Evolutionary conservation across 306 rosid species (phyloP).

Genomic region (Pueraria montana): DNA sequence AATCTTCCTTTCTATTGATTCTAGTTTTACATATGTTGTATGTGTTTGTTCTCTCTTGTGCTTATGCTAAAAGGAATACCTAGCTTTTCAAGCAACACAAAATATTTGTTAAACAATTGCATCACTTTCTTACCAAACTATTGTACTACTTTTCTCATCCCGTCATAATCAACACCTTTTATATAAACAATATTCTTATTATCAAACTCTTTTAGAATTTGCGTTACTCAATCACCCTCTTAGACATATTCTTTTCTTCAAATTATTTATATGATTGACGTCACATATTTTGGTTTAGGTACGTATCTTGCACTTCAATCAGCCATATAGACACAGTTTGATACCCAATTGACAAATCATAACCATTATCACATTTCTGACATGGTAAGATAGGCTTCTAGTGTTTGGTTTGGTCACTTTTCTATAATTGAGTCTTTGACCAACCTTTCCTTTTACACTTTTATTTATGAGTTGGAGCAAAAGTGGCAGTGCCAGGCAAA

Average conservation of each 20-base stretch:
- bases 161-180: conserved; percentile 52
- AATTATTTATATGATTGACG: conserved; percentile 48
- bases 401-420: conserved; percentile 37
- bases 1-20: conserved; percentile 45
- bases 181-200: conserved; percentile 42
- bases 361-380: conserved; percentile 38
- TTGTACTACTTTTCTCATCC: conserved; percentile 9
- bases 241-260: conserved; percentile 49
- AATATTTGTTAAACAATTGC: conserved; percentile 38
- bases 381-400: conserved; percentile 35
- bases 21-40: conserved; percentile 30
- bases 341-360: conserved; percentile 38
- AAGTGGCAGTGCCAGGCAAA: conserved; percentile 40
- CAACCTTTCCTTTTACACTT: conserved; percentile 1
- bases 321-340: conserved; percentile 2
- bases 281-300: conserved; percentile 24
- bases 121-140: conserved; percentile 44
- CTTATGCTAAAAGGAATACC: conserved; percentile 32
- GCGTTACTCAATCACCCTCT: conserved; percentile 49
- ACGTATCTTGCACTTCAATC: conserved; percentile 27
- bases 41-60: conserved; percentile 20
- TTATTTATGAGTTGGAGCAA: conserved; percentile 33
- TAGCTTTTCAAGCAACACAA: conserved; percentile 46
- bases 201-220: conserved; percentile 47
- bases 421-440: conserved; percentile 38